Conservation (phyloP, 441 rosid species). For the Brassica hybrid region DNA sequence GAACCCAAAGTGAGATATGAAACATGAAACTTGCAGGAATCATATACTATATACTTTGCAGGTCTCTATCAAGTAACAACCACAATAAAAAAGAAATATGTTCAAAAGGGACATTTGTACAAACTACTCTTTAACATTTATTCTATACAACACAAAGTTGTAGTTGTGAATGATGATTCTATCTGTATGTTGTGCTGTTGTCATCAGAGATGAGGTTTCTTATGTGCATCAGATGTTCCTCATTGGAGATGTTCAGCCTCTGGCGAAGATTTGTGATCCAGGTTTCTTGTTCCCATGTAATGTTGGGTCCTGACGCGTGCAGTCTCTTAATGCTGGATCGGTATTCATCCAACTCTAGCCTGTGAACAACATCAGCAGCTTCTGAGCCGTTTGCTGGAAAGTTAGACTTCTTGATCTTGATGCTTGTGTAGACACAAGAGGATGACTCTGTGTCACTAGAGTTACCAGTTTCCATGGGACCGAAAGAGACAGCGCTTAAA, state of each 20-base stretch:
- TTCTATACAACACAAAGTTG: constrained; percentile 23
- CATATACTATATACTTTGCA: neutral
- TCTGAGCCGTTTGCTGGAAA: constrained; percentile 40
- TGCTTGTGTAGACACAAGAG: constrained; percentile 38
- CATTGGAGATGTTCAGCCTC: constrained; percentile 60
- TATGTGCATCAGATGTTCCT: constrained; percentile 64
- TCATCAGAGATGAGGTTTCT: constrained; percentile 55
- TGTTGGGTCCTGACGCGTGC: constrained; percentile 61
- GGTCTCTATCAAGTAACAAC: neutral
- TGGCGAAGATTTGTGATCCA: constrained; percentile 71
- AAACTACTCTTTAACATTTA: neutral
- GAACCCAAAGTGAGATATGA: neutral
- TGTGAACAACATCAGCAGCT: constrained; percentile 58
- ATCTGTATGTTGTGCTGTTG: constrained; percentile 35
- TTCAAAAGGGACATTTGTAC: constrained; percentile 32
- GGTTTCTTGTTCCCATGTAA: constrained; percentile 73
- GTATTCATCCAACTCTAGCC: constrained; percentile 67
- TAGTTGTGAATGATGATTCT: constrained; percentile 23
- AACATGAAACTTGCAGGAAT: constrained; percentile 1
- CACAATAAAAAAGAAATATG: neutral
- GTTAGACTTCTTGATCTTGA: constrained; percentile 39
- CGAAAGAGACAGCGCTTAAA: constrained; percentile 8
- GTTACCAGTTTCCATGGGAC: constrained; percentile 41
- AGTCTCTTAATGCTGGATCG: constrained; percentile 61
- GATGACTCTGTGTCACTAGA: constrained; percentile 64